Evolutionary conservation across 495 filamentous ascomycete species (phyloP).

Genomic region (Echria macrotheca): DNA sequence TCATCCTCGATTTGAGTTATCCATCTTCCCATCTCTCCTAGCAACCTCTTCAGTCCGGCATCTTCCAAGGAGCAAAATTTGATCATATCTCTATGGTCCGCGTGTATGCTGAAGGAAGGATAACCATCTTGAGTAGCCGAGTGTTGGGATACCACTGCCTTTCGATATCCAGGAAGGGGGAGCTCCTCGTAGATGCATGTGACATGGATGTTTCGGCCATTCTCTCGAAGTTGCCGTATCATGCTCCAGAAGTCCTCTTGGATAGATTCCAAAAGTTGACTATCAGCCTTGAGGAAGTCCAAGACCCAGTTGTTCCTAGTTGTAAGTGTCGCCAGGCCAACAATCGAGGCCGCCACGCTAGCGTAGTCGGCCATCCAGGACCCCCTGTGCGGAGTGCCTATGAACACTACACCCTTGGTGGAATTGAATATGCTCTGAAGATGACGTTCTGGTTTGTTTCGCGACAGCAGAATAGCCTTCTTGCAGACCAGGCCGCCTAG

Average conservation of each 20-base stretch:
- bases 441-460: conserved; percentile 13
- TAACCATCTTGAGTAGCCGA: conserved; percentile 35
- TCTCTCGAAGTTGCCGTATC: conserved; percentile 13
- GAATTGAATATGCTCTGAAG: conserved; percentile 22
- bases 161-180: conserved; percentile 5
- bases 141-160: conserved; percentile 26
- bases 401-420: conserved; percentile 34
- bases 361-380: conserved; percentile 26
- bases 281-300: conserved; percentile 7
- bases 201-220: conserved; percentile 16
- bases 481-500: conserved; percentile 41
- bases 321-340: conserved; percentile 17
- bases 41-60: conserved; percentile 6
- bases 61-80: conserved; percentile 23
- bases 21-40: conserved; percentile 12
- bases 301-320: conserved; percentile 21
- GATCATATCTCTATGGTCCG: conserved; percentile 38
- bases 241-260: conserved; percentile 30
- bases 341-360: not conserved
- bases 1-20: not conserved
- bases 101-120: conserved; percentile 25
- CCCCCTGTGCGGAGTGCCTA: conserved; percentile 39
- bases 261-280: conserved; percentile 24
- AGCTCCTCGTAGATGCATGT: conserved; percentile 25
- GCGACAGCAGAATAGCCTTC: conserved; percentile 13